These are phyloP conservation scores for Iris pallida DNA, from an alignment of 116 monocot genomes.

Conservation along the genomic window DNA sequence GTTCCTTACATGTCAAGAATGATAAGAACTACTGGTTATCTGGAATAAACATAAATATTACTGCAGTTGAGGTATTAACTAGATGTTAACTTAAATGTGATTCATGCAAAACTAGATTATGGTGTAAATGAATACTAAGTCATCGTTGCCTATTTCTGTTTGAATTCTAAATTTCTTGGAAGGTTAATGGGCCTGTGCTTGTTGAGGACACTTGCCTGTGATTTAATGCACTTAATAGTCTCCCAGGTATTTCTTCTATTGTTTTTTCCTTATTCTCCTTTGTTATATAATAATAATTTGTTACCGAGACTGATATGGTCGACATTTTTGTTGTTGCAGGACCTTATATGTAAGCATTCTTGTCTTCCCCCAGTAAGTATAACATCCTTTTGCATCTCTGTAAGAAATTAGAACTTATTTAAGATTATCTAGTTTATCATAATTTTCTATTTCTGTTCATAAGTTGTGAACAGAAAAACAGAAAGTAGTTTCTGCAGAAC, in stretches of 20 bases:
- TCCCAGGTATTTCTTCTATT: constrained; percentile 51
- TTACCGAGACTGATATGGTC: background rate
- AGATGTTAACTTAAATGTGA: background rate
- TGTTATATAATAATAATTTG: background rate
- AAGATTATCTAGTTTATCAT: background rate
- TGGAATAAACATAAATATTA: no score
- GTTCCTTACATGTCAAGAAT: no score
- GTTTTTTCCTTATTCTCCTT: background rate
- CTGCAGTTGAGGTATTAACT: constrained; percentile 62
- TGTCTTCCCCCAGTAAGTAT: background rate
- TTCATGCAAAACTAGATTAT: no score
- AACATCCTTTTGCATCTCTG: background rate
- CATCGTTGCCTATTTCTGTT: no score
- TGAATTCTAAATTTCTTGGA: constrained; percentile 1
- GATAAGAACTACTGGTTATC: no score
- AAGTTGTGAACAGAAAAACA: background rate
- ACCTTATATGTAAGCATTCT: constrained; percentile 82
- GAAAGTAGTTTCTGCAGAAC: no score
- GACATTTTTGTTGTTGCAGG: constrained; percentile 44
- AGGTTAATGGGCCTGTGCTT: constrained; percentile 95
- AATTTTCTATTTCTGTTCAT: background rate
- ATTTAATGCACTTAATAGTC: constrained; percentile 91
- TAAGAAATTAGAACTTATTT: background rate
- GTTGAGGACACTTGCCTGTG: constrained; percentile 97
- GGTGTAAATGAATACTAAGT: no score